These are phyloP conservation scores for Fusarium metavorans DNA, from an alignment of 2,329 filamentous ascomycete species.

Conservation along the genomic window DNA sequence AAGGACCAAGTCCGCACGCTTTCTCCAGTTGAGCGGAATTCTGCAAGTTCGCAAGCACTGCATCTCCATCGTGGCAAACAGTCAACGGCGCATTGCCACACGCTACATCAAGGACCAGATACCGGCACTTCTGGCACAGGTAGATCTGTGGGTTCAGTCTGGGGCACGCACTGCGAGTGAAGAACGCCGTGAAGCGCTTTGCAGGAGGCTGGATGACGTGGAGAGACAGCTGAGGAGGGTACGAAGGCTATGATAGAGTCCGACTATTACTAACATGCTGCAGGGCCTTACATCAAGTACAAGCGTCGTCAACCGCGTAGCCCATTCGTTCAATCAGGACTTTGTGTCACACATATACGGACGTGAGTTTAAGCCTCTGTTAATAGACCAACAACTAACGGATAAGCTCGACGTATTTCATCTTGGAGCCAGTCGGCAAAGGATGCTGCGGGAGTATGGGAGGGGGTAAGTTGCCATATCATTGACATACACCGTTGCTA, in stretches of 20 bases:
- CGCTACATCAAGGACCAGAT: constrained; percentile 56
- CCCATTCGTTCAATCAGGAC: constrained; percentile 10
- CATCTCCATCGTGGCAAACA: constrained; percentile 58
- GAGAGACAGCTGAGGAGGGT: constrained; percentile 50
- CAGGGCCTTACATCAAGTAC: constrained; percentile 42
- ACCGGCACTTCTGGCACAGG: constrained; percentile 54
- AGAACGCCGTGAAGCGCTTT: constrained; percentile 51
- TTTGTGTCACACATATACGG: constrained; percentile 22
- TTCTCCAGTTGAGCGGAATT: constrained; percentile 58
- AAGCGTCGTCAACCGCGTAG: constrained; percentile 10
- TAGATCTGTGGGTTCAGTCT: constrained; percentile 59
- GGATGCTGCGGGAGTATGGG: constrained; percentile 48
- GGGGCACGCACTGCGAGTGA: constrained; percentile 53
- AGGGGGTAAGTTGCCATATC: constrained; percentile 46
- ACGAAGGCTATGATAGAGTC: neutral
- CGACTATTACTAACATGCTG: constrained; percentile 6
- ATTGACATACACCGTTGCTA: neutral
- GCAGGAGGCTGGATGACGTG: constrained; percentile 48
- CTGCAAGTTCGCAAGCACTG: constrained; percentile 56
- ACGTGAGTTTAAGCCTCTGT: neutral
- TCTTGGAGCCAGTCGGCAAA: constrained; percentile 40
- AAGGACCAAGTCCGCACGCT: constrained; percentile 31
- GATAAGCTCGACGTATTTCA: neutral
- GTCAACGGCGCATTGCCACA: constrained; percentile 51
- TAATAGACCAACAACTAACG: neutral